Evolutionary conservation across 2,329 filamentous ascomycete species (phyloP).

Genomic region (Venturia asperata): DNA sequence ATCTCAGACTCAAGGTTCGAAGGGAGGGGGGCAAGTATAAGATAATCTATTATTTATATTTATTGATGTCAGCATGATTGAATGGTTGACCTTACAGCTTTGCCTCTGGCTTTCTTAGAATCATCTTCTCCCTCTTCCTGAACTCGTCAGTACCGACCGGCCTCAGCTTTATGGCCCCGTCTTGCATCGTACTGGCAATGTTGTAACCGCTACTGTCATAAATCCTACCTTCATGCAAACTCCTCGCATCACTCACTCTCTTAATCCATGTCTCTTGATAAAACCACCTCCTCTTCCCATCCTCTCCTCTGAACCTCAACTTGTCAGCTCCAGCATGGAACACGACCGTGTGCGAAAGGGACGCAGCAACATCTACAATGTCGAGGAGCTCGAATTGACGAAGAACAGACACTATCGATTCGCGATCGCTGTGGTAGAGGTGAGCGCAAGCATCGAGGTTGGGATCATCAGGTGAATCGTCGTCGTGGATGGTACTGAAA

Average conservation of each 20-base stretch:
- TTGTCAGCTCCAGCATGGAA: constrained; percentile 16
- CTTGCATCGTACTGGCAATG: constrained; percentile 18
- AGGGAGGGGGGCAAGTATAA: no score
- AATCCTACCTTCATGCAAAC: constrained; percentile 15
- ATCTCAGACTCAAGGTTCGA: no score
- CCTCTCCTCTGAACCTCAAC: neutral
- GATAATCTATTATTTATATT: no score
- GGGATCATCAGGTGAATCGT: neutral
- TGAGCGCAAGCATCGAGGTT: constrained; percentile 18
- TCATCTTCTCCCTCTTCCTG: neutral
- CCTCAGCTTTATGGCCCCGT: constrained; percentile 17
- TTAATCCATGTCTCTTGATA: constrained; percentile 16
- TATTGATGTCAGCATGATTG: no score
- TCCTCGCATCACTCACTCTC: constrained; percentile 13
- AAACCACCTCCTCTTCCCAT: constrained; percentile 14
- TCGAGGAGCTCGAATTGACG: constrained; percentile 13
- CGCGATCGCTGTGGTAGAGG: constrained; percentile 19
- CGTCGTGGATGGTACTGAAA: constrained; percentile 2
- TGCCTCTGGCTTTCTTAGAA: neutral
- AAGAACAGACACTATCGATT: constrained; percentile 14
- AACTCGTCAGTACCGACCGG: neutral
- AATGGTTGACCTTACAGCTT: neutral
- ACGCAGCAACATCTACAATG: constrained; percentile 12
- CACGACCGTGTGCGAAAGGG: constrained; percentile 16
- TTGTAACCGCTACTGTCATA: constrained; percentile 14